phyloP scores from a whole-genome alignment of 257 asterid species.

The Cynanchum wilfordii region DNA sequence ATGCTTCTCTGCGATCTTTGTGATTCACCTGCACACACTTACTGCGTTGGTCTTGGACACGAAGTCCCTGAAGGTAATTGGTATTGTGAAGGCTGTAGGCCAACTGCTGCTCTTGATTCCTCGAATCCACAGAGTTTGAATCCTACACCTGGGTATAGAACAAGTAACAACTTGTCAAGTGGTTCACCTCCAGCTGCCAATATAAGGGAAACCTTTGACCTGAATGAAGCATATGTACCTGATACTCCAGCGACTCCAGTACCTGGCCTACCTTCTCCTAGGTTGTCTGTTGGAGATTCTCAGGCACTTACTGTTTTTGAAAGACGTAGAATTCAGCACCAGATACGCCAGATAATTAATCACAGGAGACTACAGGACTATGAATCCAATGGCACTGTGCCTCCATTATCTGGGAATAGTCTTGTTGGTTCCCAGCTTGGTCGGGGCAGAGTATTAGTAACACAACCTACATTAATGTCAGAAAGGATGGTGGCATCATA shows the following conservation, averaged over 20 bases:
- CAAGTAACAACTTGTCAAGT: constrained; percentile 29
- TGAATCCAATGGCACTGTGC: constrained; percentile 19
- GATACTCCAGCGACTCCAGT: constrained; percentile 57
- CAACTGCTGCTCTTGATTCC: constrained; percentile 58
- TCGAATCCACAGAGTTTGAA: constrained; percentile 36
- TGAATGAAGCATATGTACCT: constrained; percentile 72
- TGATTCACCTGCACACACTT: constrained; percentile 87
- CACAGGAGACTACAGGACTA: constrained; percentile 46
- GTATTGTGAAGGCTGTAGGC: constrained; percentile 93
- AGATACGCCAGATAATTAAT: constrained; percentile 50
- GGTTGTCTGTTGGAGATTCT: constrained; percentile 37
- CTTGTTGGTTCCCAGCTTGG: constrained; percentile 42
- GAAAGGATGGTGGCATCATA: constrained; percentile 23
- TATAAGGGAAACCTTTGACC: constrained; percentile 60
- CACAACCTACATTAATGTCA: constrained; percentile 29
- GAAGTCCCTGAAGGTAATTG: constrained; percentile 97
- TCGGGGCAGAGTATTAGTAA: constrained; percentile 29
- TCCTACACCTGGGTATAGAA: constrained; percentile 42
- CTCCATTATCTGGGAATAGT: constrained; percentile 29
- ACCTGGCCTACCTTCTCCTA: constrained; percentile 40
- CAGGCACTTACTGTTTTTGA: constrained; percentile 56
- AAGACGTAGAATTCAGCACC: constrained; percentile 69
- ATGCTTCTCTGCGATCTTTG: constrained; percentile 92
- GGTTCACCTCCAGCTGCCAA: constrained; percentile 45
- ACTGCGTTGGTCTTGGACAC: constrained; percentile 74